A percentile compares a stretch with the other conserved stretches of the same genome.
phyloP scores from a whole-genome alignment of 1,284 basidiomycete species.

The Ganoderma lucidum region DNA sequence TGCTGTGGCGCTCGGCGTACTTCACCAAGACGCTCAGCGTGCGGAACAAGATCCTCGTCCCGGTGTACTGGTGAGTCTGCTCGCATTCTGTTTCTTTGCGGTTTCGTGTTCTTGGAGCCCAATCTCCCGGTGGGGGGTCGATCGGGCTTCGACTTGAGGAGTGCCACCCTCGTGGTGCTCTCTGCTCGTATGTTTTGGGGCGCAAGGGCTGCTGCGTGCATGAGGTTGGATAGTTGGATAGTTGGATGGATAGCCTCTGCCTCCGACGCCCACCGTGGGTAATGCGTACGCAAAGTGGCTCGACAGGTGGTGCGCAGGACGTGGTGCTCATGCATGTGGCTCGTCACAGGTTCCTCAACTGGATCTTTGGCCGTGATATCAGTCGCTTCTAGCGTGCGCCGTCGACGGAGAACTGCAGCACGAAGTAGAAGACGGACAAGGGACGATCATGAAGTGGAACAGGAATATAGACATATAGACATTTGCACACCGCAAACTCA shows the following conservation, averaged over 20 bases:
- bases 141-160: background rate
- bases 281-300: background rate
- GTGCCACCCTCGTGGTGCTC: background rate
- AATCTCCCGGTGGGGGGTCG: background rate
- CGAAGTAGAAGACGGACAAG: background rate
- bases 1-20: conserved; percentile 84
- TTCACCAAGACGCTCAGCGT: conserved; percentile 81
- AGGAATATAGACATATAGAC: background rate
- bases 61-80: conserved; percentile 68
- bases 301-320: background rate
- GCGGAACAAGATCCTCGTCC: conserved; percentile 82
- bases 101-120: no score
- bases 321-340: background rate
- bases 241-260: conserved; percentile 2
- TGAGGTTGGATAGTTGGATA: background rate
- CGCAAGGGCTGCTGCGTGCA: no score
- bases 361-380: conserved; percentile 84
- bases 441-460: background rate
- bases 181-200: background rate
- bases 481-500: background rate
- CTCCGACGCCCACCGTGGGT: background rate
- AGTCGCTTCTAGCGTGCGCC: conserved; percentile 68
- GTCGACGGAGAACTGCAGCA: no score
- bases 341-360: conserved; percentile 61
- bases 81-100: background rate